Percentiles rank a stretch among this genome's conserved stretches.
Conservation (phyloP, 2,329 filamentous ascomycete species). For the Aspergillus sergii region DNA sequence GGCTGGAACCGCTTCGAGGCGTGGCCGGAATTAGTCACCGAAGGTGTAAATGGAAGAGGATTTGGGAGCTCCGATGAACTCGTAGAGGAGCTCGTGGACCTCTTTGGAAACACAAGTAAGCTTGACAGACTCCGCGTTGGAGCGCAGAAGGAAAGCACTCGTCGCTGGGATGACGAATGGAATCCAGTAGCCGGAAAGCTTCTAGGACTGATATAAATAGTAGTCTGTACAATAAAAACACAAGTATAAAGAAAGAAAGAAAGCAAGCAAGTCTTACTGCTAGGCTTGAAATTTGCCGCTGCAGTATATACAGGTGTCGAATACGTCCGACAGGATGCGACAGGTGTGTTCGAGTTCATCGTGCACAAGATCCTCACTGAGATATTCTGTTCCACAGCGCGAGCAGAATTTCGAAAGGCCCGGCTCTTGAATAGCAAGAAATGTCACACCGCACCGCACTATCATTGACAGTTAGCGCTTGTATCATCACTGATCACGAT, state of each 20-base stretch:
- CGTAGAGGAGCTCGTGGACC: conserved; percentile 60
- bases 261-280: not conserved
- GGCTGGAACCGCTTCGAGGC: conserved; percentile 86
- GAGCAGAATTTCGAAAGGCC: conserved; percentile 57
- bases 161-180: conserved; percentile 94
- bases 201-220: conserved; percentile 52
- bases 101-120: conserved; percentile 63
- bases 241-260: not conserved
- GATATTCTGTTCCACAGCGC: conserved; percentile 53
- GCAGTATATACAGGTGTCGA: conserved; percentile 41
- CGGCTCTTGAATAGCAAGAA: conserved; percentile 58
- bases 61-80: conserved; percentile 75
- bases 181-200: conserved; percentile 75
- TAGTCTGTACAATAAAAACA: conserved; percentile 1
- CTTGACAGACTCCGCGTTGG: conserved; percentile 67
- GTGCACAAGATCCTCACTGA: conserved; percentile 47
- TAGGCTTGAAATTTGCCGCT: conserved; percentile 36
- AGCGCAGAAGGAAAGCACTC: conserved; percentile 71
- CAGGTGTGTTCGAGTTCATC: conserved; percentile 24
- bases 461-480: conserved; percentile 14
- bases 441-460: conserved; percentile 59
- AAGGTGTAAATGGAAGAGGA: conserved; percentile 82
- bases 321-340: conserved; percentile 30
- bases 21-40: conserved; percentile 86
- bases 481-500: not conserved